These are phyloP conservation scores for Amanita brunnescens DNA, from an alignment of 768 basidiomycete species.

Conservation along the genomic window DNA sequence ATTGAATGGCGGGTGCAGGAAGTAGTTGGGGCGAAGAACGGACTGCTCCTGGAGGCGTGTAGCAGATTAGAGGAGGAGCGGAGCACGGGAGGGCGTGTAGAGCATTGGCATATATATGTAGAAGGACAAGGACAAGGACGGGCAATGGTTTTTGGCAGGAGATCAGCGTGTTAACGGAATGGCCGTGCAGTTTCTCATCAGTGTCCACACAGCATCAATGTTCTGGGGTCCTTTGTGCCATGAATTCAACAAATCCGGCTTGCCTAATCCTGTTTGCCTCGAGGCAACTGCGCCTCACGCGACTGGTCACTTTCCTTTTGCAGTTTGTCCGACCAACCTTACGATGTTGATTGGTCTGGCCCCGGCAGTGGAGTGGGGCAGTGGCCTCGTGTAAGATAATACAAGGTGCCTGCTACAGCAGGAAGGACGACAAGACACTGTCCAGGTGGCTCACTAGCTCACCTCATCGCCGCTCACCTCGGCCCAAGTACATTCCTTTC, in stretches of 20 bases:
- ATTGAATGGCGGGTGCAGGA: slow-evolving; percentile 7
- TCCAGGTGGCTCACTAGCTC: neutral
- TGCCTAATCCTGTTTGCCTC: neutral
- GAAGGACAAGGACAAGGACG: slow-evolving; percentile 16
- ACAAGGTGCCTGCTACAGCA: neutral
- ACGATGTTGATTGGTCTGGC: neutral
- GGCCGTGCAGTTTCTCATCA: neutral
- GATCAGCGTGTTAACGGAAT: slow-evolving; percentile 8
- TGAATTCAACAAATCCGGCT: neutral
- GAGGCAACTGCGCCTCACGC: neutral
- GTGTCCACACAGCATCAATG: slow-evolving; percentile 1
- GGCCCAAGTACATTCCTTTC: neutral
- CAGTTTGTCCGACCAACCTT: neutral
- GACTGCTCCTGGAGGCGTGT: neutral
- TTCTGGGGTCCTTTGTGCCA: slow-evolving; percentile 4
- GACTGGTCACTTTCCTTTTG: neutral
- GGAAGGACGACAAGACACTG: neutral
- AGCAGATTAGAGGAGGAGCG: slow-evolving; percentile 11
- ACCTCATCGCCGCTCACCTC: neutral
- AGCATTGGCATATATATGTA: slow-evolving; percentile 28
- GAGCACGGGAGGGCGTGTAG: slow-evolving; percentile 10
- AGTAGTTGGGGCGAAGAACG: neutral
- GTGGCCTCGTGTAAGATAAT: neutral
- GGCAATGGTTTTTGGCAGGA: slow-evolving; percentile 14
- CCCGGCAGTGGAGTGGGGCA: neutral